Base-by-base conservation (phyloP, 2,329 filamentous ascomycete species). In the Chrysosporium queenslandicum region DNA sequence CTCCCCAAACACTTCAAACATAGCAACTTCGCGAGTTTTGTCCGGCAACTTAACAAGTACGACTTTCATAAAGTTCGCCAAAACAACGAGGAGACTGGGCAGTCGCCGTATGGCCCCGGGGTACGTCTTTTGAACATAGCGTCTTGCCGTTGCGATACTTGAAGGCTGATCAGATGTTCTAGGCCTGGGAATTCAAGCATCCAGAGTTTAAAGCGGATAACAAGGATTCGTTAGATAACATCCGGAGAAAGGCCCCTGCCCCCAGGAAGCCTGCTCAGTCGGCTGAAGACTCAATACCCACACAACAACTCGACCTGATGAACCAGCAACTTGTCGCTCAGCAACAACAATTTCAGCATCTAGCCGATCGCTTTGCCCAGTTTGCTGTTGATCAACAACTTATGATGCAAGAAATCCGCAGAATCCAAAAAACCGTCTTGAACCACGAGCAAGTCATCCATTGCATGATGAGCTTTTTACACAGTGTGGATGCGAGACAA, bases 1-100 rank as follows among this genome's bases (percentile, higher is more conserved):
- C 80, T 98, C 14, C 92, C 92, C 2, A 96, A 97, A 67, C 89
- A 97, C 64, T 98, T 98, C 77, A 98, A 98, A 71, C 92, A 97
- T 72, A 94, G 88, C 78, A 96, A 96, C 68, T 96, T 96, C 73
- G 90, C 90, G 29, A 95, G 89, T 70, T 96, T 96, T 66, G 90
- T 96, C 54, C 85, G 90, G 46, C 90, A 96, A 68, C 74, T 96
- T 54, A 96, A 96, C 74, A 96, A 96, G 68, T 96, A 94, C 69
- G 90, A 95, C 66, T 98, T 98, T 62, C 92, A 98, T 76, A 98
- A 98, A 76, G 90, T 97, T 58, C 81, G 92, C 58, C 87, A 86
- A 64, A 87, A 90, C 63, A 94, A 88, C 59, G 88, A 94, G 64
- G 88, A 94, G 63, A 87, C 80, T 61, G 85, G 85, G 23, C 80